phyloP scores from a whole-genome alignment of 805 yeast species.

The Deakozyma indianensis region DNA sequence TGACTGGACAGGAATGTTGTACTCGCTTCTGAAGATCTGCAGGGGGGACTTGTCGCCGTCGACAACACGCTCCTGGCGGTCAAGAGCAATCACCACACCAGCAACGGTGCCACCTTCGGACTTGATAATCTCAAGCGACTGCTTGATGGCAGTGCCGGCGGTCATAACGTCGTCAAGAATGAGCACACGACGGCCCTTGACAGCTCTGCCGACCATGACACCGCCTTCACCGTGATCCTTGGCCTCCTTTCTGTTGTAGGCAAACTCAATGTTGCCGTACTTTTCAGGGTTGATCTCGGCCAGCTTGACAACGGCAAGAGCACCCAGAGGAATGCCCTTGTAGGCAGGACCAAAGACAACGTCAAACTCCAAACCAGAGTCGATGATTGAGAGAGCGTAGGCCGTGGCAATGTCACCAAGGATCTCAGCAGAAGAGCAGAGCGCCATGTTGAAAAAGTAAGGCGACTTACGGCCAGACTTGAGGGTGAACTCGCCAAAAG shows the following conservation, averaged over 20 bases:
- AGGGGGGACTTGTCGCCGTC: slow-evolving; percentile 65
- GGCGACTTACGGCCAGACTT: slow-evolving; percentile 93
- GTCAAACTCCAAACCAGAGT: slow-evolving; percentile 72
- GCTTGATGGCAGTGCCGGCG: slow-evolving; percentile 96
- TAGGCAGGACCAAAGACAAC: slow-evolving; percentile 95
- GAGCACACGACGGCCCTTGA: slow-evolving; percentile 57
- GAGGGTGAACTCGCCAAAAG: slow-evolving; percentile 78
- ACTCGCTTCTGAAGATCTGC: slow-evolving; percentile 55
- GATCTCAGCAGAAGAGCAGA: slow-evolving; percentile 66
- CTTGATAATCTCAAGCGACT: slow-evolving; percentile 71
- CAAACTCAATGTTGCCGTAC: slow-evolving; percentile 60
- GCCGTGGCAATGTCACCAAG: slow-evolving; percentile 73
- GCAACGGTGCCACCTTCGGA: slow-evolving; percentile 58
- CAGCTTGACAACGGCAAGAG: slow-evolving; percentile 80
- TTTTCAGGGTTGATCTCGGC: slow-evolving; percentile 69
- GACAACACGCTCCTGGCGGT: slow-evolving; percentile 80
- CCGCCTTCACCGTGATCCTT: slow-evolving; percentile 99
- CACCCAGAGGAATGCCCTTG: slow-evolving; percentile 92
- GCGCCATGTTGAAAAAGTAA: slow-evolving; percentile 89
- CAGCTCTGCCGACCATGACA: slow-evolving; percentile 69
- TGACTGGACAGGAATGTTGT: slow-evolving; percentile 68
- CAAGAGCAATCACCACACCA: slow-evolving; percentile 83
- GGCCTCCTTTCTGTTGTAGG: slow-evolving; percentile 81
- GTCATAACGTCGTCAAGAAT: slow-evolving; percentile 97
- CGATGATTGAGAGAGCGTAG: slow-evolving; percentile 78